Evolutionary conservation across 306 rosid genomes (phyloP), one percentile per base, ranked within the genome.

Genomic region (Cucumis melo): DNA sequence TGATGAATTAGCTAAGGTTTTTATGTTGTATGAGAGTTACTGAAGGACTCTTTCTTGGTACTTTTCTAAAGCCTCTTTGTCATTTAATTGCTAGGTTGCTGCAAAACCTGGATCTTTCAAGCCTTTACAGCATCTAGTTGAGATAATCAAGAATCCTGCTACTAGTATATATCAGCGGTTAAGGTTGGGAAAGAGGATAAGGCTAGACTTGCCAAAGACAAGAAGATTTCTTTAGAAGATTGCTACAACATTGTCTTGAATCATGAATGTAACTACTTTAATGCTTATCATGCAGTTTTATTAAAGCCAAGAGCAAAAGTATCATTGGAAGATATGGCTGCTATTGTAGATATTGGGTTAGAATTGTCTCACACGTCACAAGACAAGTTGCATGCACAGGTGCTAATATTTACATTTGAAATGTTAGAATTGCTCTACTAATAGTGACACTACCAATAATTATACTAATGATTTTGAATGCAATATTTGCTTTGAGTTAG

Each of bases 291-390:
- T 87, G 93, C 87, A 92, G 97, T 82, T 94, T 94, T 84, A 64
- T 90, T 59, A 94, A 89, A 91, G 99, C 99, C 1, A 94, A 92
- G 82, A 94, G 99, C 81, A 96, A 92, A n/a, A 13, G 86, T 94
- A 61, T 83, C 93, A 77, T 79, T 88, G 91, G 95, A 94, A 78
- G 99, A 94, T 82, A 87, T 90, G 24, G 77, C 42, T 19, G 78
- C 88, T 46, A 86, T 90, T 78, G 78, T 88, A 58, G 87, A 87
- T 83, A 75, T 82, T 79, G 99, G 97, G 44, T 83, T 94, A 60
- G 93, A 92, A 77, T 58, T 94, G 78, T 94, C 90, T 85, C 83
- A 77, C 76, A 81, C 82, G 44, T 86, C 99, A 20, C 89, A 86
- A 23, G 78, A 85, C 80, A 94, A 94, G 88, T 96, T 92, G 83